Percentiles rank a stretch among this genome's conserved stretches.
These are phyloP conservation scores for Kurtzmaniella quercitrusa DNA, from an alignment of 1,139 yeast genomes.

Conservation along the genomic window DNA sequence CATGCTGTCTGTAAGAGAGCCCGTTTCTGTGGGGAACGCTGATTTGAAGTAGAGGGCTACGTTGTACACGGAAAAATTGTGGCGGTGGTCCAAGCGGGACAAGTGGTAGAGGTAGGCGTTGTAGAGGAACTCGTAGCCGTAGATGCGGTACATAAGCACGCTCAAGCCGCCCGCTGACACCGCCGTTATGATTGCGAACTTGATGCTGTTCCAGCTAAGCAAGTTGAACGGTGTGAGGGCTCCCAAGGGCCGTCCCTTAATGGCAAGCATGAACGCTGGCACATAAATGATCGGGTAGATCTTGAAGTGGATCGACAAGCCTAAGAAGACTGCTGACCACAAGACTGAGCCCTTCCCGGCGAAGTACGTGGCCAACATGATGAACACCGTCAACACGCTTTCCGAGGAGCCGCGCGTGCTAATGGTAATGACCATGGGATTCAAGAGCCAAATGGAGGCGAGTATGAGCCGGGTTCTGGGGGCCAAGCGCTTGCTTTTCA, in stretches of 20 bases:
- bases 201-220: conserved; percentile 43
- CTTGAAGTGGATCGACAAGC: conserved; percentile 83
- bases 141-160: conserved; percentile 55
- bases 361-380: conserved; percentile 55
- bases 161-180: conserved; percentile 46
- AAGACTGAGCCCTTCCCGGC: conserved; percentile 24
- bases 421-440: conserved; percentile 93
- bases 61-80: conserved; percentile 88
- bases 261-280: conserved; percentile 44
- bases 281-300: conserved; percentile 85
- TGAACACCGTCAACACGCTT: conserved; percentile 76
- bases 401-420: conserved; percentile 94
- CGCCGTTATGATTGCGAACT: conserved; percentile 37
- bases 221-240: conserved; percentile 32
- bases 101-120: conserved; percentile 84
- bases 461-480: conserved; percentile 30
- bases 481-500: conserved; percentile 14
- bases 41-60: conserved; percentile 67
- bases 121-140: conserved; percentile 73
- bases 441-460: conserved; percentile 75
- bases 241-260: conserved; percentile 19
- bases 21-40: conserved; percentile 16
- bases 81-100: conserved; percentile 84
- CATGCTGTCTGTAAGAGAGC: conserved; percentile 13
- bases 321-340: conserved; percentile 61